Evolutionary conservation across 768 basidiomycete species (phyloP), one percentile per base, ranked within the genome.

Genomic region (Chalciporus piperatus): DNA sequence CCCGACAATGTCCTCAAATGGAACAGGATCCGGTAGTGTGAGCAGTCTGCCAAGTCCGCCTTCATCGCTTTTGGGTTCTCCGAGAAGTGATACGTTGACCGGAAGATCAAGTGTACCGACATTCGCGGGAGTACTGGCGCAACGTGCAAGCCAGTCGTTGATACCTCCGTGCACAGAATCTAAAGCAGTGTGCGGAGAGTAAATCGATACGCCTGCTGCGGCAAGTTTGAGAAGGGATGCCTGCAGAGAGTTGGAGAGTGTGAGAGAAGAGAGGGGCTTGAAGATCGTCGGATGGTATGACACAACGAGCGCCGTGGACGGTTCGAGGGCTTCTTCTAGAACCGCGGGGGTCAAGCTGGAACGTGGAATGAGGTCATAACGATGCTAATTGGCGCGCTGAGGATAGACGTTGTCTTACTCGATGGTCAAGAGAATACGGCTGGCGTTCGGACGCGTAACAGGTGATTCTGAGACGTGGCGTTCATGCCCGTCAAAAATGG

Each of bases 211-310:
- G 1, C 94, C 94, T 12, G 82, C 76, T 1, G 90, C 85, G 0
- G 86, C 85, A 55, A 94, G 91, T 49, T 74, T 78, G 6, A 98
- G 79, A 20, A 98, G 77, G 4, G 87, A 88, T 2, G 80, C 68
- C 70, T 96, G 93, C 9, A 98, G 74, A 0, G 92, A 81, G 55
- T 86, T 86, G 37, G 80, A 66, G 50, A 95, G 78, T 0, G 89
- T 94, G 54, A 98, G 55, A 23, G 91, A 83, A 38, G 84, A 72
- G 44, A 94, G 72, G 9, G 83, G 83, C 41, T 74, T 78, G 76
- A 93, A 94, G 59, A 94, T 87, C 3, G 89, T 79, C 5, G 92
- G 88, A 67, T 94, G 93, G 72, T 95, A 95, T 20, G 88, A 74
- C 13, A 96, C 75, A 54, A 95, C 85, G 47, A 85, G 76, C 8